phyloP scores from a whole-genome alignment of 345 rosid species.

The Boechera stricta region DNA sequence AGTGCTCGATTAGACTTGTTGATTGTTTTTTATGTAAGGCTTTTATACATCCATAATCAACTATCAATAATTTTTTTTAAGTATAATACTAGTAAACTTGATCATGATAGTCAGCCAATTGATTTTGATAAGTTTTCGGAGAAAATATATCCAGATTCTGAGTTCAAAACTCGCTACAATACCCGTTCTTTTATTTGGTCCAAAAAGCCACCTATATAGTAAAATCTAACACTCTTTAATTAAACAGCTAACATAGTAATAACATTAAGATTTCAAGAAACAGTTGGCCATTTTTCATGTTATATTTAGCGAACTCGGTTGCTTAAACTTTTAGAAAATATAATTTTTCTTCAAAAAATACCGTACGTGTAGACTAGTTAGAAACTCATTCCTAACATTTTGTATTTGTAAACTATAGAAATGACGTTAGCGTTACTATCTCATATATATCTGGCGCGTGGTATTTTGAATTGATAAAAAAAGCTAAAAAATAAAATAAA shows the following conservation, averaged over 20 bases:
- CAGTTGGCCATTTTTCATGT: not conserved
- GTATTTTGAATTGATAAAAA: not conserved
- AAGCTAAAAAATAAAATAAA: not conserved
- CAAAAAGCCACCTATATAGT: not conserved
- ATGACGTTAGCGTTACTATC: not conserved
- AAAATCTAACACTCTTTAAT: not conserved
- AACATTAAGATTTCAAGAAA: too few species aligned
- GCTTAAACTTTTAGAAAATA: not conserved
- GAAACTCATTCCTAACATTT: not conserved
- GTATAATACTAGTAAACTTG: not conserved
- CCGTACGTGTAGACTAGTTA: not conserved
- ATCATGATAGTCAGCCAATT: not conserved
- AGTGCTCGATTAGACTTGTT: conserved; percentile 27
- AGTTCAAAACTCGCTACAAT: not conserved
- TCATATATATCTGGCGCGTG: conserved; percentile 2
- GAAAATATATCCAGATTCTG: not conserved
- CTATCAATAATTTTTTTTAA: not conserved
- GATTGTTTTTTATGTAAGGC: not conserved
- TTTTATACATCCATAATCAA: not conserved
- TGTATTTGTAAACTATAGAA: not conserved
- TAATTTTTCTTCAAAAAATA: not conserved
- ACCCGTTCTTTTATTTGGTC: not conserved
- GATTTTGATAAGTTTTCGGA: not conserved
- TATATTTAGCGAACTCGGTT: not conserved
- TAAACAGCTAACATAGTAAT: too few species aligned